Base-by-base conservation (phyloP, 192 early-diverging fungal species). In the Coemansia nantahalensis region DNA sequence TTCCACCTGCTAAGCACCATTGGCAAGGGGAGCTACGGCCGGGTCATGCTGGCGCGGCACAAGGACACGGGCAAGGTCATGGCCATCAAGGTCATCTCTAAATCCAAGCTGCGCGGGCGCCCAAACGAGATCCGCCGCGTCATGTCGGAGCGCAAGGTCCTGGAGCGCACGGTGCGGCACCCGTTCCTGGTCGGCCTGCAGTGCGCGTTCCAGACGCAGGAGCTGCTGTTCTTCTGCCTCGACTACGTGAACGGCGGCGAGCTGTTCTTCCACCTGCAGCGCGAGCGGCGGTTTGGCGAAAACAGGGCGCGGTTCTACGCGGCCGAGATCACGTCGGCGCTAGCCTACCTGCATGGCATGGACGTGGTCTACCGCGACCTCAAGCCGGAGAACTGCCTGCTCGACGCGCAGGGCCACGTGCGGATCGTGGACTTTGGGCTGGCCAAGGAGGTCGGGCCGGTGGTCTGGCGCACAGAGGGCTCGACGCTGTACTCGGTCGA, bases 341-440 rank as follows among this genome's bases (percentile, higher is more conserved):
- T 85, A 11, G 79, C 77, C 17, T 78, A 69, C 37, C 65, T 85
- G 37, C 84, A 85, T 43, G 68, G 68, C 39, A 65, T 71, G 53
- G 78, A 79, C 8, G 76, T 85, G 12, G 81, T 85, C 13, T 85
- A 85, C 33, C 80, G 86, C 16, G 84, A 88, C 41, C 68, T 88
- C 28, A 88, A 88, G 60, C 84, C 84, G 4, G 86, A 88, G 48
- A 88, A 86, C 54, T 80, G 84, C 13, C 43, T 88, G 45, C 54
- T 88, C 15, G 84, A 85, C 43, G 72, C 77, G 36, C 77, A 86
- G 5, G 92, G 90, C 0, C 90, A 95, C 61, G 70, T 92, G 45
- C 56, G 86, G 6, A 66, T 95, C 39, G 91, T 91, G 0, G 92
- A 95, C 59, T 95, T 94, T 71, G 93, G 93, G 1, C 77, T 96